These are phyloP conservation scores for Myxozyma monticola DNA, from an alignment of 805 yeast genomes.

Conservation along the genomic window DNA sequence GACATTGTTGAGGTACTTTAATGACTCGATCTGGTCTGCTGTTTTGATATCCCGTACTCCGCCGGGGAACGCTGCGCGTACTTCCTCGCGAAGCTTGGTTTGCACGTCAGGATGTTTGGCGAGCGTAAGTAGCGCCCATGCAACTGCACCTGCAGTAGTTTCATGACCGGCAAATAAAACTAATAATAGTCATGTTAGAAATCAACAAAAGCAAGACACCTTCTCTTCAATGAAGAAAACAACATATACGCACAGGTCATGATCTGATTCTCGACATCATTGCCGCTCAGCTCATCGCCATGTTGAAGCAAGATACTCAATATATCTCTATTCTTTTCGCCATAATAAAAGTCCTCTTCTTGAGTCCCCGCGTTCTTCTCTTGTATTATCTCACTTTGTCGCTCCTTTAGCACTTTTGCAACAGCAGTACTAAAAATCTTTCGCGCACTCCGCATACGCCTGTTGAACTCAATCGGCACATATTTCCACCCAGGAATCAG, in stretches of 20 bases:
- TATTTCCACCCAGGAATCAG: slow-evolving; percentile 19
- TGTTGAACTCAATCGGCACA: slow-evolving; percentile 12
- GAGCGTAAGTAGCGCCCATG: slow-evolving; percentile 14
- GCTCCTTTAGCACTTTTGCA: background rate
- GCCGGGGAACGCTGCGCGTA: slow-evolving; percentile 17
- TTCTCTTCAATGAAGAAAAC: no score
- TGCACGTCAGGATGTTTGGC: slow-evolving; percentile 20
- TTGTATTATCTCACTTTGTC: background rate
- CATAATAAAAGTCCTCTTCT: background rate
- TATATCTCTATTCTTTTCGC: slow-evolving; percentile 12
- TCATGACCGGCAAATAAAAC: slow-evolving; percentile 20
- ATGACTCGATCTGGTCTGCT: slow-evolving; percentile 14
- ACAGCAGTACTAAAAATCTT: background rate
- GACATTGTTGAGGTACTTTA: slow-evolving; percentile 13
- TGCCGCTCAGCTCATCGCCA: slow-evolving; percentile 4
- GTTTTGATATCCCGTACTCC: slow-evolving; percentile 10
- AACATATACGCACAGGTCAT: slow-evolving; percentile 19
- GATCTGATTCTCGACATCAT: slow-evolving; percentile 13
- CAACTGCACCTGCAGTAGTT: slow-evolving; percentile 18
- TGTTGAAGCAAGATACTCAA: slow-evolving; percentile 7
- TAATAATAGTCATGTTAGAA: no score
- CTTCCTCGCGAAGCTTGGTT: slow-evolving; percentile 11
- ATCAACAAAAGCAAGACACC: no score
- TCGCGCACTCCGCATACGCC: background rate
- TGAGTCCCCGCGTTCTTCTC: background rate